Evolutionary conservation across 2,329 filamentous ascomycete species (phyloP), one percentile per base, ranked within the genome.

Genomic region (Hypomyces perniciosus): DNA sequence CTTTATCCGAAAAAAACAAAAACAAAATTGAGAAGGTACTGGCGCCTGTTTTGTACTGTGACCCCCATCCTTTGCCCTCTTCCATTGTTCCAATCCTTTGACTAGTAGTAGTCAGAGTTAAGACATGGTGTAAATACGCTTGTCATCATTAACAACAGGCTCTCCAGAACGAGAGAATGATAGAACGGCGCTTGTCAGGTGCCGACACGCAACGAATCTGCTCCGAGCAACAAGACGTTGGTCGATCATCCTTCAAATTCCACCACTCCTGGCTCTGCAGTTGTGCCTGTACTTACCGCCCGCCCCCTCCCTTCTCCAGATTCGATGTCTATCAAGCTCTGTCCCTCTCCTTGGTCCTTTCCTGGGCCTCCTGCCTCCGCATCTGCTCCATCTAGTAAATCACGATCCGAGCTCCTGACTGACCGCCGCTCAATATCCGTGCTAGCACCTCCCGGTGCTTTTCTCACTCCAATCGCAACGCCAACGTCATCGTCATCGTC

Each of bases 331-430:
- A 72, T 59, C 30, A 71, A 60, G 53, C 60, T 65, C 44, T 60
- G 59, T n/a, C 62, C 65, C 42, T 60, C 59, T 27, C 62, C 66
- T 40, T 62, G 60, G 5, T 62, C 57, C 47, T 66, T 71, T 2
- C 57, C 55, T 28, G 57, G 61, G 28, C 70, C 79, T 9, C 79
- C 79, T 1, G 86, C 83, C 57, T 83, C 81, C 2, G 83, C 87
- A 63, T 92, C 88, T 2, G 84, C 85, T 0, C 86, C 88, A 58
- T 87, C 85, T 10, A 91, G 68, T 10, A 91, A 67, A 64, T 89
- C 86, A 48, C 83, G 73, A 65, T 90, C 86, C 44, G 80, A 78
- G 49, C 81, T 84, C 56, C 80, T 75, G 20, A 87, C 83, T 47
- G 81, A 81, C 53, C 83, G 75, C 27, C 80, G 74, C 61, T 86